Conservation (phyloP, 192 early-diverging fungal species). For the Linnemannia exigua region DNA sequence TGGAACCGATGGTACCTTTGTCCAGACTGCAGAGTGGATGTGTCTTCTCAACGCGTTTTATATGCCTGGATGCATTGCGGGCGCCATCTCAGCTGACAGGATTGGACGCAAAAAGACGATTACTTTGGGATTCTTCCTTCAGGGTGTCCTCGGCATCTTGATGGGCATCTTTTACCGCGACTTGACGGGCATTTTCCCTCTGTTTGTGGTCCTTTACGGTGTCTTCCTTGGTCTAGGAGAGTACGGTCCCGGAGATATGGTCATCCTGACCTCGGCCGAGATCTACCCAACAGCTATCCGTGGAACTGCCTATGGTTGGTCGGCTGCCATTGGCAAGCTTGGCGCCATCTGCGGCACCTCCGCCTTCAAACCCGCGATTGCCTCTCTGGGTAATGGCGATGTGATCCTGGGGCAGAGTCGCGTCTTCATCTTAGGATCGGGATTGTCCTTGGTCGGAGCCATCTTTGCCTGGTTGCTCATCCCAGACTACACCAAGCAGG, state of each 20-base stretch:
- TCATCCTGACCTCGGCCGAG: constrained; percentile 56
- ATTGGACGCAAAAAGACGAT: constrained; percentile 68
- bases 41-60: constrained; percentile 64
- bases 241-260: constrained; percentile 61
- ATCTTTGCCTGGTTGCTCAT: constrained; percentile 52
- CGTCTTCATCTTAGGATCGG: constrained; percentile 59
- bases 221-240: constrained; percentile 62
- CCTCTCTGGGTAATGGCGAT: constrained; percentile 42
- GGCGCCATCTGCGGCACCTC: constrained; percentile 55
- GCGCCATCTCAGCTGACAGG: constrained; percentile 59
- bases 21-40: constrained; percentile 60
- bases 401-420: constrained; percentile 43
- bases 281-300: constrained; percentile 64
- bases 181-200: constrained; percentile 44
- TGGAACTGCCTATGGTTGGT: constrained; percentile 61
- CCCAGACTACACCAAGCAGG: constrained; percentile 58
- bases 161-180: constrained; percentile 58
- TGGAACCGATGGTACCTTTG: constrained; percentile 34
- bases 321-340: constrained; percentile 47
- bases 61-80: constrained; percentile 61
- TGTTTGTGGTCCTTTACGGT: constrained; percentile 68
- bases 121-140: constrained; percentile 60
- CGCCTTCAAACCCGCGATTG: constrained; percentile 55
- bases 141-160: constrained; percentile 62
- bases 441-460: constrained; percentile 58